Evolutionary conservation across 371 early-diverging fungal genomes (phyloP).

Genomic region (Syncephalastrum racemosum): DNA sequence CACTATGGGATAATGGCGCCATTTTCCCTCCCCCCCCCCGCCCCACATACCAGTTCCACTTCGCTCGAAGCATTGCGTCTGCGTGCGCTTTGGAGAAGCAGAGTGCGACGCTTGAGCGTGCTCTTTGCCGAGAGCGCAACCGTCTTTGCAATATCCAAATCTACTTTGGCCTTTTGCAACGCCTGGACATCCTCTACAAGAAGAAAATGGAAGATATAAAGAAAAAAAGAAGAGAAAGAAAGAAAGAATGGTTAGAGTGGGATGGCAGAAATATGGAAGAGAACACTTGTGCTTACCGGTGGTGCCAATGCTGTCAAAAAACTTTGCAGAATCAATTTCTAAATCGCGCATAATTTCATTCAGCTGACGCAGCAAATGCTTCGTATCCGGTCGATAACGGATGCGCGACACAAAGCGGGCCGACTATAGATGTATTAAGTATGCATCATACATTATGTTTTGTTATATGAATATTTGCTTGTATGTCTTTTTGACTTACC

Average conservation of each 20-base stretch:
- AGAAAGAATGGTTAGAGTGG: neutral
- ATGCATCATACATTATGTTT: too few relatives aligned
- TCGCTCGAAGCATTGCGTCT: conserved; percentile 27
- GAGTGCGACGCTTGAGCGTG: conserved; percentile 41
- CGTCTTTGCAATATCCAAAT: conserved; percentile 51
- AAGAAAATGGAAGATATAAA: neutral
- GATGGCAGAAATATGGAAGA: neutral
- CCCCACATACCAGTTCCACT: conserved; percentile 36
- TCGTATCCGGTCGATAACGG: conserved; percentile 48
- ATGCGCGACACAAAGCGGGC: conserved; percentile 29
- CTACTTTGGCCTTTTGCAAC: conserved; percentile 47
- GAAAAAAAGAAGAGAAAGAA: neutral
- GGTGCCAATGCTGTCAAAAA: conserved; percentile 40
- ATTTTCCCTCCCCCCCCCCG: too few relatives aligned
- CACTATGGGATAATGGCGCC: neutral
- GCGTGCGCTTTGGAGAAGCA: conserved; percentile 27
- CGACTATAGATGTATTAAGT: conserved; percentile 1
- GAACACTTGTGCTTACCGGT: conserved; percentile 24
- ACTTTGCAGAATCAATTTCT: conserved; percentile 44
- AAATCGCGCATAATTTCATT: conserved; percentile 42
- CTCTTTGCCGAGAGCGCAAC: conserved; percentile 47
- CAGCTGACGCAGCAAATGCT: conserved; percentile 43
- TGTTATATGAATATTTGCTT: neutral
- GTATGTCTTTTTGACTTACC: conserved; percentile 3
- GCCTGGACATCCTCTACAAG: conserved; percentile 41